Percentiles rank a stretch among this genome's conserved stretches.
Conservation (phyloP, 2,329 filamentous ascomycete species). For the Ophiostoma pallidulum region DNA sequence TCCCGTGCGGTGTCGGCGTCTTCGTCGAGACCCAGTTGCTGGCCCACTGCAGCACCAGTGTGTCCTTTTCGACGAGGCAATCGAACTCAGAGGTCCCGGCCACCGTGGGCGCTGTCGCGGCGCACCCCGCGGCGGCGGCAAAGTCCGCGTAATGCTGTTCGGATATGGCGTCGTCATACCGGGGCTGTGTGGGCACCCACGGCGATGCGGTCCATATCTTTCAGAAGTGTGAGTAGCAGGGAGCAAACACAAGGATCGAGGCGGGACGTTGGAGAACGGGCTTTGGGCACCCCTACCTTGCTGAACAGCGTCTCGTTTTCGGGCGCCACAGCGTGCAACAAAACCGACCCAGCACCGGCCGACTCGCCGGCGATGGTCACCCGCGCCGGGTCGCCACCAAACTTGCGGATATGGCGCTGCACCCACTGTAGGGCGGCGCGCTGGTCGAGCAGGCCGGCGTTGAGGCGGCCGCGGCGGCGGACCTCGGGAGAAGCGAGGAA, state of each 20-base stretch:
- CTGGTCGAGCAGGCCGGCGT: conserved; percentile 30
- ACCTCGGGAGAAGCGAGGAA: conserved; percentile 15
- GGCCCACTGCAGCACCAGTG: conserved; percentile 19
- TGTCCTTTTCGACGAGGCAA: conserved; percentile 23
- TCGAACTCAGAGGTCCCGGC: too few relatives aligned
- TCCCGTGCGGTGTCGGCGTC: conserved; percentile 8
- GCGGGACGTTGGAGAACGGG: not conserved
- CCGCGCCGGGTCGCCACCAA: conserved; percentile 33
- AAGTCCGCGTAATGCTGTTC: conserved; percentile 37
- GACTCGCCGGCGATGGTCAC: conserved; percentile 39
- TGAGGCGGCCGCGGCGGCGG: conserved; percentile 23
- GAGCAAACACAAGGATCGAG: not conserved
- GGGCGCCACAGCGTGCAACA: conserved; percentile 27
- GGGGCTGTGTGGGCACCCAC: conserved; percentile 39
- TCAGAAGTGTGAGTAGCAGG: too few relatives aligned
- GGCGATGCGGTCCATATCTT: conserved; percentile 22
- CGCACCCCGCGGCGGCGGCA: conserved; percentile 32
- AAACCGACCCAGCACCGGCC: conserved; percentile 35
- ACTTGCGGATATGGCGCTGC: conserved; percentile 31
- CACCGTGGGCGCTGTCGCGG: conserved; percentile 13
- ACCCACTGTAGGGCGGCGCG: conserved; percentile 37
- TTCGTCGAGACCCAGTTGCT: conserved; percentile 17
- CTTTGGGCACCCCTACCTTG: too few relatives aligned
- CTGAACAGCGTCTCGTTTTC: conserved; percentile 22
- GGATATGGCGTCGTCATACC: conserved; percentile 35